phyloP scores from a whole-genome alignment of 306 rosid genomes.

The Trifolium dubium region DNA sequence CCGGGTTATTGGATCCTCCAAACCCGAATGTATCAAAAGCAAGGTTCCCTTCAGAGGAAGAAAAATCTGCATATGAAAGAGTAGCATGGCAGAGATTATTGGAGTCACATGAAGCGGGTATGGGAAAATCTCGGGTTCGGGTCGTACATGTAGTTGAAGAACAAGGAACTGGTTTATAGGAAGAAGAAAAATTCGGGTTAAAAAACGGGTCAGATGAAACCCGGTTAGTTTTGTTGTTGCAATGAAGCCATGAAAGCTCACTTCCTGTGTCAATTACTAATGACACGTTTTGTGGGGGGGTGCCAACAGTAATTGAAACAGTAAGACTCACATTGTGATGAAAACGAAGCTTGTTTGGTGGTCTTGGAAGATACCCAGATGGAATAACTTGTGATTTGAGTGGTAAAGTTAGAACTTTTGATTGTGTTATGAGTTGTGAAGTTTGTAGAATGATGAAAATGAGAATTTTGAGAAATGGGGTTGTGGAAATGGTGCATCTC shows the following conservation, averaged over 20 bases:
- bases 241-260: conserved; percentile 88
- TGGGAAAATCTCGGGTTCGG: conserved; percentile 70
- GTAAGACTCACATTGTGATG: conserved; percentile 79
- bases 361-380: conserved; percentile 59
- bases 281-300: conserved; percentile 86
- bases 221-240: conserved; percentile 43
- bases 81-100: conserved; percentile 80
- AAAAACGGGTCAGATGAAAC: conserved; percentile 27
- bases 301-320: conserved; percentile 68
- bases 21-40: conserved; percentile 71
- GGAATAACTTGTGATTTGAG: conserved; percentile 72
- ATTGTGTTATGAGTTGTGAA: background rate
- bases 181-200: conserved; percentile 58
- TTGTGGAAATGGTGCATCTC: conserved; percentile 41
- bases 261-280: conserved; percentile 90
- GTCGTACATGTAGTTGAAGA: conserved; percentile 74
- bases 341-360: conserved; percentile 75
- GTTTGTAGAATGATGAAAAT: conserved; percentile 41
- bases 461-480: conserved; percentile 37
- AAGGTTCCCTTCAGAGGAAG: conserved; percentile 82
- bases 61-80: conserved; percentile 79
- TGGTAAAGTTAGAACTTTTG: conserved; percentile 55
- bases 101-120: conserved; percentile 88
- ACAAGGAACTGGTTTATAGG: conserved; percentile 63
- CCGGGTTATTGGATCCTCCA: conserved; percentile 51